Conservation (phyloP, 139 green algal species). For the Chloropicon primus region DNA sequence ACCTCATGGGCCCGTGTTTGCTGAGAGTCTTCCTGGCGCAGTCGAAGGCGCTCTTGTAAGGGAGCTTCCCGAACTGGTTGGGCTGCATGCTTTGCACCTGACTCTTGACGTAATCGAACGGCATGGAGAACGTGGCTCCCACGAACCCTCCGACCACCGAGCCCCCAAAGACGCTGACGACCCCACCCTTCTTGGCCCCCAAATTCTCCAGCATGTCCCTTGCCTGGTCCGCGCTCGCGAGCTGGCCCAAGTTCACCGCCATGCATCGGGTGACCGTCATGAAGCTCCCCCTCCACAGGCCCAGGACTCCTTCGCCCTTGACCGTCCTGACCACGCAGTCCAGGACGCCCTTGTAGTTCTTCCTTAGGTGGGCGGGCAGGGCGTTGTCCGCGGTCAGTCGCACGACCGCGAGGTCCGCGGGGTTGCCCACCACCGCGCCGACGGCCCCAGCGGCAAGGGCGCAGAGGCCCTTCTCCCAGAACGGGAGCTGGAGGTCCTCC, state of each 20-base stretch:
- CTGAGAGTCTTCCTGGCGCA: background rate
- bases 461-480: background rate
- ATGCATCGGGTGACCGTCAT: background rate
- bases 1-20: background rate
- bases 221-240: background rate
- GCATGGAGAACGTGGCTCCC: background rate
- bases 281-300: constrained; percentile 16
- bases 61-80: background rate
- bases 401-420: background rate
- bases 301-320: constrained; percentile 29
- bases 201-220: background rate
- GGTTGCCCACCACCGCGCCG: background rate
- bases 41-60: background rate
- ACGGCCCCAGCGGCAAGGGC: background rate
- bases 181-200: background rate
- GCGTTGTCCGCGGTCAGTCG: background rate
- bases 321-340: background rate
- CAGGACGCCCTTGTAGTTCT: background rate
- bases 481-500: background rate
- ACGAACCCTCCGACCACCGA: background rate
- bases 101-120: background rate
- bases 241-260: background rate
- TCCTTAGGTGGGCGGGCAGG: background rate
- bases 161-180: background rate
- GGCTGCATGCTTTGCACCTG: background rate